These are phyloP conservation scores for Populus euphratica DNA, from an alignment of 345 rosid species.

Conservation along the genomic window DNA sequence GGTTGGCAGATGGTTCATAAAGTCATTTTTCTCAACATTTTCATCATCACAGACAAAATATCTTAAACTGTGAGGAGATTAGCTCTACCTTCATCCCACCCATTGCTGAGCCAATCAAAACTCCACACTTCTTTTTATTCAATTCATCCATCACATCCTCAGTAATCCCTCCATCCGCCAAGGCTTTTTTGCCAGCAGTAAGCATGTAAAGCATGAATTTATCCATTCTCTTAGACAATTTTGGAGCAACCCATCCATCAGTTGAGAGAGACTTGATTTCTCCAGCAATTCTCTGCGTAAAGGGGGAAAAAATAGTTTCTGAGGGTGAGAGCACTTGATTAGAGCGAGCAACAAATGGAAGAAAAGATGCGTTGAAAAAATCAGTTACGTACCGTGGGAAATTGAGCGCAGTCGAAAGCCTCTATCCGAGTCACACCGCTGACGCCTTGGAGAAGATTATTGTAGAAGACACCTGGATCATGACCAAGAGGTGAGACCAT, in stretches of 20 bases:
- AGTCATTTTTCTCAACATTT: neutral
- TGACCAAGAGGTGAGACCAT: conserved; percentile 83
- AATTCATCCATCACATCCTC: conserved; percentile 73
- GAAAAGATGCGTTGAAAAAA: neutral
- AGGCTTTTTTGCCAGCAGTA: conserved; percentile 93
- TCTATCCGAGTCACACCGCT: conserved; percentile 90
- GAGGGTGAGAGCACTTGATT: neutral
- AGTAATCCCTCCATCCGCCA: conserved; percentile 78
- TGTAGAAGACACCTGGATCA: conserved; percentile 67
- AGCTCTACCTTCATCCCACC: conserved; percentile 84
- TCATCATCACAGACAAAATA: neutral
- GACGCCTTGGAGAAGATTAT: conserved; percentile 77
- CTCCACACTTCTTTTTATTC: conserved; percentile 81
- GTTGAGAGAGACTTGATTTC: conserved; percentile 79
- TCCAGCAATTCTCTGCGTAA: conserved; percentile 76
- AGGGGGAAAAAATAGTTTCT: neutral
- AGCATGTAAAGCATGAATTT: conserved; percentile 93
- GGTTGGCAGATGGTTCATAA: neutral
- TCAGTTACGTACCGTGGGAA: conserved; percentile 58
- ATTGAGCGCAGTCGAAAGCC: conserved; percentile 74
- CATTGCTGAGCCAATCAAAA: conserved; percentile 88
- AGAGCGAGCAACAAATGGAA: conserved; percentile 10
- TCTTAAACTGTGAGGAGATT: neutral
- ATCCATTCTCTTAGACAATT: conserved; percentile 87
- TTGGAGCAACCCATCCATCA: conserved; percentile 88